These are phyloP conservation scores for Yamadazyma songkhlaensis DNA, from an alignment of 1,139 yeast species.

Conservation along the genomic window DNA sequence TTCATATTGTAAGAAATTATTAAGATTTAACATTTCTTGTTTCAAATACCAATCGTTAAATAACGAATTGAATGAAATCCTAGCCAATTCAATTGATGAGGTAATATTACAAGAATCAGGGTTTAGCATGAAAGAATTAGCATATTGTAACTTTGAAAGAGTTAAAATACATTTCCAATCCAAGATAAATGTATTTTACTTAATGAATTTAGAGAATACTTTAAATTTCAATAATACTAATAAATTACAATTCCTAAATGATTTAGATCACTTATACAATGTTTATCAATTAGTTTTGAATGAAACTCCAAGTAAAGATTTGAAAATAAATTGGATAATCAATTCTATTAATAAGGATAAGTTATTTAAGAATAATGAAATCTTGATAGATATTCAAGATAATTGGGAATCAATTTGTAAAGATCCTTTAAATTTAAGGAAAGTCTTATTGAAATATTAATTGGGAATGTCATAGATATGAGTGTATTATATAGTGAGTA, in stretches of 20 bases:
- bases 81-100: constrained; percentile 8
- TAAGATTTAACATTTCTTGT: constrained; percentile 5
- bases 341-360: constrained; percentile 13
- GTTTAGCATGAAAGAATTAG: constrained; percentile 3
- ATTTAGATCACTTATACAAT: constrained; percentile 13
- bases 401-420: constrained; percentile 13
- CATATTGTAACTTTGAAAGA: constrained; percentile 16
- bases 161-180: constrained; percentile 14
- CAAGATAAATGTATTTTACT: constrained; percentile 14
- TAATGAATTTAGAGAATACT: constrained; percentile 14
- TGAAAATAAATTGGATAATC: constrained; percentile 18
- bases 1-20: constrained; percentile 9
- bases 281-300: constrained; percentile 15
- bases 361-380: constrained; percentile 4
- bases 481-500: background rate
- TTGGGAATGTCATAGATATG: background rate
- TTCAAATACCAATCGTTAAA: constrained; percentile 2
- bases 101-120: constrained; percentile 3
- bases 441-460: constrained; percentile 8
- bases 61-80: constrained; percentile 8
- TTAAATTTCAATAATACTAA: constrained; percentile 10
- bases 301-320: constrained; percentile 11
- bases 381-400: constrained; percentile 10
- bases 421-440: constrained; percentile 11
- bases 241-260: constrained; percentile 11